Evolutionary conservation across 192 early-diverging fungal genomes (phyloP).

Genomic region (Backusella psychrophila): DNA sequence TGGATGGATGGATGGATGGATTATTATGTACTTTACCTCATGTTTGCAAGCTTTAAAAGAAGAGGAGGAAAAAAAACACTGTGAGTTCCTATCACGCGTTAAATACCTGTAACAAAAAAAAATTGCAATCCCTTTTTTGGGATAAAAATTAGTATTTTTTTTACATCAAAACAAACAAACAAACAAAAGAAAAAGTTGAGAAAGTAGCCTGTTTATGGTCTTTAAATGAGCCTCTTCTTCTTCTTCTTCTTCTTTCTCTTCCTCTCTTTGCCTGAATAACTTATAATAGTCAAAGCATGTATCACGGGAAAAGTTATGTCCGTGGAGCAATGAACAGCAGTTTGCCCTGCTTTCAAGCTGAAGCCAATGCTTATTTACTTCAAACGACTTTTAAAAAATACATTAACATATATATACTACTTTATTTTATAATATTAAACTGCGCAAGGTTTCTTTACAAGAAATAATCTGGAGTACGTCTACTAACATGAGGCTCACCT

Average conservation of each 20-base stretch:
- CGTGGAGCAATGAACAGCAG: too few relatives aligned
- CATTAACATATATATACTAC: neutral
- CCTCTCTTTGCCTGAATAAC: too few relatives aligned
- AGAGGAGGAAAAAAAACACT: neutral
- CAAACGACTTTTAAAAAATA: too few relatives aligned
- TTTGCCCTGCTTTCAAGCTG: too few relatives aligned
- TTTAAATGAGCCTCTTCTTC: too few relatives aligned
- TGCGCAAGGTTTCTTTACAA: slow-evolving; percentile 53
- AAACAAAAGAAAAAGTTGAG: neutral
- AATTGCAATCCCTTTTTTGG: neutral
- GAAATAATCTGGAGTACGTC: slow-evolving; percentile 98
- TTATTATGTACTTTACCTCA: slow-evolving; percentile 14
- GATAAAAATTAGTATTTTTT: neutral
- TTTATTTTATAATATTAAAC: neutral
- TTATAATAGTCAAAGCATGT: too few relatives aligned
- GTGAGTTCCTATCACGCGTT: neutral
- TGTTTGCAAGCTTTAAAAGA: slow-evolving; percentile 5
- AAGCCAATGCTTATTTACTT: too few relatives aligned
- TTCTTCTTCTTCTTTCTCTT: too few relatives aligned
- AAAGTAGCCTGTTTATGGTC: too few relatives aligned
- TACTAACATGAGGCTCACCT: slow-evolving; percentile 96
- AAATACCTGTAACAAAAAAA: neutral
- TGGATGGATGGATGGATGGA: slow-evolving; percentile 25
- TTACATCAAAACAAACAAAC: neutral
- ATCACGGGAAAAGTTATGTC: too few relatives aligned